Evolutionary conservation across 2,329 filamentous ascomycete species (phyloP).

Genomic region (Metarhizium humberi): DNA sequence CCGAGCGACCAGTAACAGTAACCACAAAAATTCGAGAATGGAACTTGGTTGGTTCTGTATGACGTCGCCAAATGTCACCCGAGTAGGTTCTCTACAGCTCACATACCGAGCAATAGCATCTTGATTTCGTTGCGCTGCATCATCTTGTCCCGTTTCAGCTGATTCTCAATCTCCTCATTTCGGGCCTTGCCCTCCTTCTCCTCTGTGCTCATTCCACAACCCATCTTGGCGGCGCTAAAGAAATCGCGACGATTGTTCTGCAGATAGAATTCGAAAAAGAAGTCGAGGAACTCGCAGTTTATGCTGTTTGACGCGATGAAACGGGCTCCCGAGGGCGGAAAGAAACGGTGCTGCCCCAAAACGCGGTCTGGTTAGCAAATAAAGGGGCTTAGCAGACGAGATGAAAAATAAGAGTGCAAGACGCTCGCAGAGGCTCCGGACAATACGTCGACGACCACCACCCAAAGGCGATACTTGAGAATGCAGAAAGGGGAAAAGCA

Average conservation of each 20-base stretch:
- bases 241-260: not conserved
- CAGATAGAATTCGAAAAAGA: not conserved
- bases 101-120: constrained; percentile 90
- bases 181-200: constrained; percentile 99
- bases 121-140: constrained; percentile 99
- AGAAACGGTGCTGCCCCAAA: not conserved
- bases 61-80: not conserved
- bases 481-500: not conserved
- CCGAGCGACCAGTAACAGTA: not conserved
- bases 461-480: not conserved
- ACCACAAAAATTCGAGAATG: not conserved
- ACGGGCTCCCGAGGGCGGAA: not conserved
- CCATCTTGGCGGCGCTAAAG: constrained; percentile 61
- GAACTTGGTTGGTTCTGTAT: not conserved
- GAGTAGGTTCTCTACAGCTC: not conserved
- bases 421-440: not conserved
- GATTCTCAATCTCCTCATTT: constrained; percentile 99
- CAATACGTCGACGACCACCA: not conserved
- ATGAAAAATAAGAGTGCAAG: not conserved
- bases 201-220: constrained; percentile 99
- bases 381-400: not conserved
- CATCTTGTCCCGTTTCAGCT: constrained; percentile 97
- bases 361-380: not conserved
- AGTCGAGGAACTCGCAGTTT: not conserved
- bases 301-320: not conserved